Base-by-base conservation (phyloP, 2,329 filamentous ascomycete genomes). In the Diaporthe citrichinensis region DNA sequence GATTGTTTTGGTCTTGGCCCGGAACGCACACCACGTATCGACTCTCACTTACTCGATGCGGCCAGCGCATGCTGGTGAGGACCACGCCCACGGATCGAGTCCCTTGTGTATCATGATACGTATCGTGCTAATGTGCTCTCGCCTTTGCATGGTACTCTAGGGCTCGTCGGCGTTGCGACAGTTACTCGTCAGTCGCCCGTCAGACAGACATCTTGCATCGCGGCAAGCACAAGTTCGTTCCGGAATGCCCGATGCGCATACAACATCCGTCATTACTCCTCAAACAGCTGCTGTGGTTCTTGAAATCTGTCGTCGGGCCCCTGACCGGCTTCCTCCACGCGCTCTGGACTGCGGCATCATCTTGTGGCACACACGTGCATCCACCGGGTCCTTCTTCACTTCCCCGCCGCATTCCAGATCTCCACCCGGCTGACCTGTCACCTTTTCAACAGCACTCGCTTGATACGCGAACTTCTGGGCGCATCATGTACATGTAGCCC, bases 361-460 rank as follows among this genome's bases (percentile, higher is more conserved):
- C 61, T 69, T 69, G 65, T 69, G 65, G 65, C 36, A 69, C 65
- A 69, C 65, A 53, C 31, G n/a, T 68, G 65, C 71, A 74, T 57
- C 67, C 58, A 67, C 58, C 58, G 65, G 59, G 41, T 51, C 46
- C 44, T 46, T 34, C 34, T 61, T 69, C 61, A 59, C 46, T 62
- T 76, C 59, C 61, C 75, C 72, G 75, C 58, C 51, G 72, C 59
- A 72, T 69, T 73, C 51, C 68, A 76, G 75, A 76, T 76, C 75
- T 74, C 74, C 74, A 76, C 59, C 65, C 34, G 65, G n/a, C 12
- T 75, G 75, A 76, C 59, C 34, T 74, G 75, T 76, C 75, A 76
- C 34, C 41, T 74, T 39, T 65, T 46, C 44, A 51, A 71, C 68
- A 57, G 36, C 68, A 41, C 41, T 53, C 28, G 44, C 55, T 55